Percentiles rank a stretch among this genome's conserved stretches.
Conservation (phyloP, 805 yeast species). For the Wickerhamiella australiensis region DNA sequence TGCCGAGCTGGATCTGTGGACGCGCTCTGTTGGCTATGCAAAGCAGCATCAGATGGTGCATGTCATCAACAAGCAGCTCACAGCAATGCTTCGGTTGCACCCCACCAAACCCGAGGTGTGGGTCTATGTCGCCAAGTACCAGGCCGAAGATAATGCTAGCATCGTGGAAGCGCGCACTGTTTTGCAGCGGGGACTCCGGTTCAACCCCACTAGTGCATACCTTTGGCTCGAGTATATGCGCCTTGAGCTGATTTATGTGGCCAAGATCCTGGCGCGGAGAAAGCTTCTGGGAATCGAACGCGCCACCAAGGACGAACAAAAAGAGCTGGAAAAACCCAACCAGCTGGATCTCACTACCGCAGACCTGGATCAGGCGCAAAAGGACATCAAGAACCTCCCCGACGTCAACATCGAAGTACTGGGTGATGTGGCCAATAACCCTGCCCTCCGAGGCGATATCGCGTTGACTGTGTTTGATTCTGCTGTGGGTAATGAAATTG, state of each 20-base stretch:
- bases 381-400: conserved; percentile 55
- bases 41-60: conserved; percentile 25
- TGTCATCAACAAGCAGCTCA: conserved; percentile 45
- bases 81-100: conserved; percentile 68
- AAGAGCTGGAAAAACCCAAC: conserved; percentile 18
- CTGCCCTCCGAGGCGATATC: conserved; percentile 63
- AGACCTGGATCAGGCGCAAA: conserved; percentile 41
- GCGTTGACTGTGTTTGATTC: conserved; percentile 60
- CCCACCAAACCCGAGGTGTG: conserved; percentile 86
- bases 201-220: conserved; percentile 58
- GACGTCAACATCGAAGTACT: conserved; percentile 77
- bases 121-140: conserved; percentile 91
- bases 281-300: conserved; percentile 58
- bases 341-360: conserved; percentile 34
- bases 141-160: conserved; percentile 76
- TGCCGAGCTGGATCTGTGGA: conserved; percentile 66
- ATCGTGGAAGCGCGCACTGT: conserved; percentile 79
- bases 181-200: conserved; percentile 72
- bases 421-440: conserved; percentile 75
- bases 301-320: conserved; percentile 36
- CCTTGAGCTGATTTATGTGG: conserved; percentile 75
- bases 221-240: conserved; percentile 82
- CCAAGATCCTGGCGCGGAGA: conserved; percentile 74
- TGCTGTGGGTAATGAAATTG: conserved; percentile 38
- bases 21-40: conserved; percentile 51